Base-by-base conservation (phyloP, 768 basidiomycete species). In the Dioszegia hungarica region DNA sequence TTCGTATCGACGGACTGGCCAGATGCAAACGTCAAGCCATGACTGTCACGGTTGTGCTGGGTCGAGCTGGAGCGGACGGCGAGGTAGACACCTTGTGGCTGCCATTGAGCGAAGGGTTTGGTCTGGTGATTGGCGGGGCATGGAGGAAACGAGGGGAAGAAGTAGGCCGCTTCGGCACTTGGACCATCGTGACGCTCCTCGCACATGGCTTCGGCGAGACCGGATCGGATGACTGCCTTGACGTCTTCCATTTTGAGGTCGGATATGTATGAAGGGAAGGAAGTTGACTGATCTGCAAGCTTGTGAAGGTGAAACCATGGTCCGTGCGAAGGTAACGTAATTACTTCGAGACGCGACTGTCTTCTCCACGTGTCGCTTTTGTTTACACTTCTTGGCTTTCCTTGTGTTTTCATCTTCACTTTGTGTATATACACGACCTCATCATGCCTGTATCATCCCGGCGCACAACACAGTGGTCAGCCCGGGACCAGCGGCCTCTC, bases 71-170 rank as follows among this genome's bases (percentile, higher is more conserved):
- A 12, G 4, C 27, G 10, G 9, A 6, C 6, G 25, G 19, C 8
- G 37, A 27, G 58, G 47, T 46, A 36, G 28, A 44, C 41, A 14
- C 52, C 52, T 20, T 33, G 4, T 12, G 17, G 38, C 5, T 19
- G 6, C 52, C 52, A 54, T 17, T 31, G 2, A 4, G 20, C 29
- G 54, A 56, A 47, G 1, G 54, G 15, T 17, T 20, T 12, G 15
- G 44, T 10, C 3, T 17, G 15, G 12, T 1, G n/a, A 6, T 24
- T 28, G 19, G 44, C 9, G 6, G 54, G 45, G 15, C 17, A 2
- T 2, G 20, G 5, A 19, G 54, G 54, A 33, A 56, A 56, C 6
- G 44, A 28, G 6, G 54, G 54, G 31, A 56, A 56, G 27, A 56
- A 56, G 25, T 31, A 47, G 15, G 45, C 25, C 1, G 39, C 38